A percentile compares a stretch with the other conserved stretches of the same genome.
Evolutionary conservation across 768 basidiomycete genomes (phyloP).

Genomic region (Mycena metata): DNA sequence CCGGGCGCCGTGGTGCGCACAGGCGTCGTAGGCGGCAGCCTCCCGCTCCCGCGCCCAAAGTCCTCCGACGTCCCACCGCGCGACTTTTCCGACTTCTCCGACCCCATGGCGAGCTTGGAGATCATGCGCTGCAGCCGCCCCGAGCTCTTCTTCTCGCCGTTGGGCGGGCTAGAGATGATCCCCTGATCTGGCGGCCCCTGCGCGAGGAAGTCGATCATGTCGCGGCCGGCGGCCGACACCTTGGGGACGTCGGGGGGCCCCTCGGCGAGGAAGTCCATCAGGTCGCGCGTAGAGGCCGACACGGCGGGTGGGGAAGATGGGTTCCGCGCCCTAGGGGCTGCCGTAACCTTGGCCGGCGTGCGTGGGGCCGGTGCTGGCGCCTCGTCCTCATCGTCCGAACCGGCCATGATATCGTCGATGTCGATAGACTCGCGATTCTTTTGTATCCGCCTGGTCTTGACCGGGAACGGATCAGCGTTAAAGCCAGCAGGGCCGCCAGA

Average conservation of each 20-base stretch:
- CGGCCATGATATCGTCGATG: constrained; percentile 81
- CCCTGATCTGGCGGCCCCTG: constrained; percentile 67
- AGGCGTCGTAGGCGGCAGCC: constrained; percentile 47
- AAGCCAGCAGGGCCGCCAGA: constrained; percentile 38
- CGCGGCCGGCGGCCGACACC: constrained; percentile 61
- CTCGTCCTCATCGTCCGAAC: constrained; percentile 72
- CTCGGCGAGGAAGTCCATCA: constrained; percentile 69
- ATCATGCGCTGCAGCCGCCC: constrained; percentile 87
- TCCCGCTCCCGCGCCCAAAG: constrained; percentile 33
- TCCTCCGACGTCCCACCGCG: constrained; percentile 41
- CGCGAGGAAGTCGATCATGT: constrained; percentile 70
- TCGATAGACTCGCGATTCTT: constrained; percentile 78
- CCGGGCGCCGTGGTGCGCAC: constrained; percentile 35
- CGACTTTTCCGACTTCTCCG: constrained; percentile 51
- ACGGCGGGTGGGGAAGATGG: constrained; percentile 46
- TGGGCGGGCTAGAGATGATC: constrained; percentile 45
- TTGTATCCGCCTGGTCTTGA: constrained; percentile 65
- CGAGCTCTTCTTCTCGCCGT: constrained; percentile 61
- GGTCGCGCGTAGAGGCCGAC: constrained; percentile 63
- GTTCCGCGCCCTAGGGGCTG: constrained; percentile 34
- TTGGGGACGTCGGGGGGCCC: constrained; percentile 63
- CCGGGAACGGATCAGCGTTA: constrained; percentile 54
- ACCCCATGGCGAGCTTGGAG: constrained; percentile 74
- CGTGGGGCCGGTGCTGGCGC: constrained; percentile 39
- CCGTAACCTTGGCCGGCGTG: constrained; percentile 34